These are phyloP conservation scores for Trypanosoma conorhini DNA, from an alignment of 208 protist species.

Conservation along the genomic window DNA sequence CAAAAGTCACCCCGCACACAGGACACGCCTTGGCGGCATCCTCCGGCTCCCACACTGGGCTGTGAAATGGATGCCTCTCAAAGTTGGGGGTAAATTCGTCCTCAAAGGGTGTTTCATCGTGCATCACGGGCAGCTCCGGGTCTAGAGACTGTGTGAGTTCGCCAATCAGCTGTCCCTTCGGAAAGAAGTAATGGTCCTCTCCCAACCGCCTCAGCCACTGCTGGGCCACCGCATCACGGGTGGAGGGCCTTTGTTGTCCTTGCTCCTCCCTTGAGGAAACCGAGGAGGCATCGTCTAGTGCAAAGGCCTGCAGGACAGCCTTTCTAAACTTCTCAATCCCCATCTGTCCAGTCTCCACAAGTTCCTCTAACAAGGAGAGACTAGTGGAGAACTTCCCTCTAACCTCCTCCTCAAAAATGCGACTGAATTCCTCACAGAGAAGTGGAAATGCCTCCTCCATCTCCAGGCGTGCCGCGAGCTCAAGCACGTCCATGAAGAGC, in stretches of 20 bases:
- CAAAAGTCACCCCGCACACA: slow-evolving; percentile 40
- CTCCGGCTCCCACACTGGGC: slow-evolving; percentile 61
- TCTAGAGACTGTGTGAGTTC: slow-evolving; percentile 28
- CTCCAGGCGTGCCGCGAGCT: slow-evolving; percentile 28
- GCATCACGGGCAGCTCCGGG: neutral
- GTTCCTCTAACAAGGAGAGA: neutral
- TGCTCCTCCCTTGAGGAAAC: neutral
- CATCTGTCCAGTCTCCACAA: neutral
- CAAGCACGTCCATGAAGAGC: slow-evolving; percentile 33
- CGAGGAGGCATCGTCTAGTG: slow-evolving; percentile 3
- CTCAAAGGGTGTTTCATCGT: slow-evolving; percentile 25
- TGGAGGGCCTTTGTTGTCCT: neutral
- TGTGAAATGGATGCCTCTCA: slow-evolving; percentile 41
- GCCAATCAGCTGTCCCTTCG: slow-evolving; percentile 23
- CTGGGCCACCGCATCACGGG: neutral
- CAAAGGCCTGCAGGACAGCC: slow-evolving; percentile 18
- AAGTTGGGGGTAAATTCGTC: slow-evolving; percentile 43
- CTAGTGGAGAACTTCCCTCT: neutral
- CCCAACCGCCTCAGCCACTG: slow-evolving; percentile 22
- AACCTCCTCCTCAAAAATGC: slow-evolving; percentile 29
- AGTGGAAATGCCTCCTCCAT: slow-evolving; percentile 25
- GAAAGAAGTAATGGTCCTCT: slow-evolving; percentile 65
- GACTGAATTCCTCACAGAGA: slow-evolving; percentile 27
- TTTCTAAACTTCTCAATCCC: slow-evolving; percentile 2
- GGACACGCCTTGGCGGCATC: slow-evolving; percentile 44